A percentile compares a stretch with the other conserved stretches of the same genome.
Evolutionary conservation across 1,284 basidiomycete genomes (phyloP).

Genomic region (Tranzscheliella williamsii): DNA sequence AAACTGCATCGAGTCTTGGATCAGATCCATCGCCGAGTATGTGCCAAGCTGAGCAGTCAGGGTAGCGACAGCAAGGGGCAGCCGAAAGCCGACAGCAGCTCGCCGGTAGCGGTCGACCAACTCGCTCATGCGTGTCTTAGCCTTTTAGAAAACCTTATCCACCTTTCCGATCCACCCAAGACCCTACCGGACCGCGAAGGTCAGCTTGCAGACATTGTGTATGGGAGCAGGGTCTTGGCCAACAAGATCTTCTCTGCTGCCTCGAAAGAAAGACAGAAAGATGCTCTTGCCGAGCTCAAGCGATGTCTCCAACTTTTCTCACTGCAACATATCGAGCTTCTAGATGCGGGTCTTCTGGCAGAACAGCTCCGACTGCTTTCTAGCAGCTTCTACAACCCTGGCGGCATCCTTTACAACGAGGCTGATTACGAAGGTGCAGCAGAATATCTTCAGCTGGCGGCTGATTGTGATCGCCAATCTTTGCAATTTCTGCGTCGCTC

Average conservation of each 20-base stretch:
- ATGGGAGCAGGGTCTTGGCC: conserved; percentile 21
- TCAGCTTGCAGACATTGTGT: conserved; percentile 24
- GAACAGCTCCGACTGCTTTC: conserved; percentile 45
- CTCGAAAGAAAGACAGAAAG: conserved; percentile 12
- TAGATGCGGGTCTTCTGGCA: conserved; percentile 1
- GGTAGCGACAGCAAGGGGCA: conserved; percentile 29
- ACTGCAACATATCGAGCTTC: not conserved
- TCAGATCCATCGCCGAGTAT: conserved; percentile 31
- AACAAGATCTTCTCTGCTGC: conserved; percentile 25
- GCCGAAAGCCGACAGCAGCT: conserved; percentile 11
- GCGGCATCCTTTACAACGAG: conserved; percentile 60
- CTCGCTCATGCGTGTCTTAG: conserved; percentile 22
- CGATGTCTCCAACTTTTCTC: conserved; percentile 7
- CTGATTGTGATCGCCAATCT: conserved; percentile 32
- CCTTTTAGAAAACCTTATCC: conserved; percentile 12
- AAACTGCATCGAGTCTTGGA: conserved; percentile 38
- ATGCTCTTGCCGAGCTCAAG: conserved; percentile 11
- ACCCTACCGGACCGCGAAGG: conserved; percentile 12
- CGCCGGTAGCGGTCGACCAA: conserved; percentile 7
- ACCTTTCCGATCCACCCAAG: not conserved
- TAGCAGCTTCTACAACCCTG: conserved; percentile 61
- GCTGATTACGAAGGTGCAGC: conserved; percentile 46
- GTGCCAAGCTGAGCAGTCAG: conserved; percentile 18
- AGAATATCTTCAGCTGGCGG: conserved; percentile 46
- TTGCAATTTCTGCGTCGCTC: conserved; percentile 7